Conservation (phyloP, 78 protist genomes). For the Protostelium mycophagum region DNA sequence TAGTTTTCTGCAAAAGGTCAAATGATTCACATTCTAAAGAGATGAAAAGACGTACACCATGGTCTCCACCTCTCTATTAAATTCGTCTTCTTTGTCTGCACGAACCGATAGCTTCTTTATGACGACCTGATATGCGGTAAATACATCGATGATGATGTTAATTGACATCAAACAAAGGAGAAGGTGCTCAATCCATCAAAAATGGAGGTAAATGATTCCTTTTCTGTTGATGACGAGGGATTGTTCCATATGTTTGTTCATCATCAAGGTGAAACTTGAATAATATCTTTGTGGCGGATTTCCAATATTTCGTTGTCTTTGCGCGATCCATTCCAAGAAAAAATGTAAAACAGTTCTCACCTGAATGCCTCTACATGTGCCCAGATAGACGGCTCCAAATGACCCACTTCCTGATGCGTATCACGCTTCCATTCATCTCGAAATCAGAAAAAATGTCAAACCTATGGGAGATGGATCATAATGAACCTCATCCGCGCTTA, state of each 20-base stretch:
- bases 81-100: neutral
- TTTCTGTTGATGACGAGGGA: neutral
- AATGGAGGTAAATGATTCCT: no score
- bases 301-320: neutral
- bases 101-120: neutral
- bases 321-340: neutral
- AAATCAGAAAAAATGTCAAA: no score
- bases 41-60: neutral
- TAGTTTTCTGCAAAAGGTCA: constrained; percentile 10
- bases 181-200: no score
- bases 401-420: neutral
- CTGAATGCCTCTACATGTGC: neutral
- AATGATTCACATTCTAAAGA: neutral
- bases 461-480: neutral
- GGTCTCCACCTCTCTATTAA: neutral
- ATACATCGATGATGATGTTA: no score
- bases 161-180: no score
- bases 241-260: neutral
- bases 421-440: neutral
- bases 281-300: neutral
- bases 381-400: neutral
- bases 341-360: neutral
- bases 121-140: neutral
- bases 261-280: neutral
- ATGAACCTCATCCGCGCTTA: neutral